Evolutionary conservation across 495 filamentous ascomycete species (phyloP).

Genomic region (Trypethelium eluteriae): DNA sequence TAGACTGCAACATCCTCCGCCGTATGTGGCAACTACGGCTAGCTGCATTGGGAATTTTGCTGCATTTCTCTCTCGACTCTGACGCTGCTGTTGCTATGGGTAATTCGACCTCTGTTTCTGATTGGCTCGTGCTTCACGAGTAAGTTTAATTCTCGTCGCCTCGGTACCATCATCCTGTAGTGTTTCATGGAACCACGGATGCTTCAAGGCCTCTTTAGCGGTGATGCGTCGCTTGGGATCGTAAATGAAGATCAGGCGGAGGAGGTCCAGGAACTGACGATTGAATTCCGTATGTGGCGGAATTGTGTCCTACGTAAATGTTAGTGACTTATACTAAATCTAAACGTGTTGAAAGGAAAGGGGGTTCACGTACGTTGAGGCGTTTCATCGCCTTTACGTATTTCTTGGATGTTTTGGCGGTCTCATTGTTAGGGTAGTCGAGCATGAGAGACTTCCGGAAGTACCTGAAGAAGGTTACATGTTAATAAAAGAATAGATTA

Average conservation of each 20-base stretch:
- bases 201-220: conserved; percentile 81
- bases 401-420: conserved; percentile 77
- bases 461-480: conserved; percentile 49
- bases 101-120: conserved; percentile 3
- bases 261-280: conserved; percentile 74
- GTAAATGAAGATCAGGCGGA: conserved; percentile 89
- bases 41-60: too few relatives aligned
- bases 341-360: not conserved
- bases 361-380: conserved; percentile 55
- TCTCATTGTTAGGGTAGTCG: conserved; percentile 83
- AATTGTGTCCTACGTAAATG: conserved; percentile 68
- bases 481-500: conserved; percentile 2
- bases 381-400: conserved; percentile 95
- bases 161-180: conserved; percentile 88
- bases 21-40: too few relatives aligned
- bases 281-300: conserved; percentile 72
- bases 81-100: not conserved
- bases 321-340: conserved; percentile 26
- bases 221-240: conserved; percentile 85
- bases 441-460: conserved; percentile 64
- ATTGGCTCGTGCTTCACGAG: conserved; percentile 7
- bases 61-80: too few relatives aligned
- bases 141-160: conserved; percentile 58
- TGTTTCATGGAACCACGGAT: conserved; percentile 88
- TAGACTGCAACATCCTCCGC: too few relatives aligned